Evolutionary conservation across 208 protist species (phyloP).

Genomic region (Leishmania tarentolae): DNA sequence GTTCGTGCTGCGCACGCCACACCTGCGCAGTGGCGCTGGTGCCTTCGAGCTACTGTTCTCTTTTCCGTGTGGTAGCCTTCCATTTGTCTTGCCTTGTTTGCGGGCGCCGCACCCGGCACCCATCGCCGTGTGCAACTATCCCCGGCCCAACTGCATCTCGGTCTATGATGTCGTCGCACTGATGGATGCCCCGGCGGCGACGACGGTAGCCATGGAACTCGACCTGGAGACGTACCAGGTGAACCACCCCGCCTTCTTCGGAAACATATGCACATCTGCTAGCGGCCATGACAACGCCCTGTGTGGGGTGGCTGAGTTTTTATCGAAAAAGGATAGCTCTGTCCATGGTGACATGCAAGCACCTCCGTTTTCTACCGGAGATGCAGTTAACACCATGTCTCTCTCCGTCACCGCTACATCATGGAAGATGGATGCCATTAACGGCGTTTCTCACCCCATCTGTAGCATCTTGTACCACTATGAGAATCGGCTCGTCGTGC

Average conservation of each 20-base stretch:
- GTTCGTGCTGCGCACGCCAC: conserved; percentile 55
- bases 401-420: conserved; percentile 5
- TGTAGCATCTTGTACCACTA: conserved; percentile 27
- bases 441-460: conserved; percentile 16
- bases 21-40: conserved; percentile 45
- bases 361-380: too few species aligned
- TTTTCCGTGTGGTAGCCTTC: conserved; percentile 43
- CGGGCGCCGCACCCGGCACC: conserved; percentile 48
- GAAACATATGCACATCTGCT: conserved; percentile 9
- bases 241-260: conserved; percentile 17
- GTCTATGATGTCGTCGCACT: conserved; percentile 54
- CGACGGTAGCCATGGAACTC: conserved; percentile 13
- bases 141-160: conserved; percentile 49
- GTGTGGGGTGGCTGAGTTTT: not conserved
- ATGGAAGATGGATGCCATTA: conserved; percentile 1
- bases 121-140: conserved; percentile 70
- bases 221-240: conserved; percentile 20
- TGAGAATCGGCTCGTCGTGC: conserved; percentile 14
- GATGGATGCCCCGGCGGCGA: conserved; percentile 12
- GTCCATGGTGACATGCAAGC: not conserved
- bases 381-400: not conserved
- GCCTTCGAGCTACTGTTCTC: conserved; percentile 53
- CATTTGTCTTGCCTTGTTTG: conserved; percentile 67
- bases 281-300: not conserved
- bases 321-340: not conserved